Evolutionary conservation across 208 protist species (phyloP).

Genomic region (Blastocrithidia nonstop): DNA sequence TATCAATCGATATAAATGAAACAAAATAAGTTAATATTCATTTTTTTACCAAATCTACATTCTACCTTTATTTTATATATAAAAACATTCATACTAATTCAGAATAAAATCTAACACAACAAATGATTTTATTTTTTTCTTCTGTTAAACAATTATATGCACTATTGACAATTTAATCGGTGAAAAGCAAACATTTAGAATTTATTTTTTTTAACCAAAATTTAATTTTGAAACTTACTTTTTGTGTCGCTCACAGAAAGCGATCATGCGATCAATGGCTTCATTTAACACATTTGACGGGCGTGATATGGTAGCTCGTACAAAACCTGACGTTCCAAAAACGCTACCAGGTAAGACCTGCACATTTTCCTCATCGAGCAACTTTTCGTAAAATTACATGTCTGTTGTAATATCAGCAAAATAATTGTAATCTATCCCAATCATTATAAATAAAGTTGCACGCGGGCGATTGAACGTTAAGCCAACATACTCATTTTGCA

Average conservation of each 20-base stretch:
- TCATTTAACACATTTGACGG: slow-evolving; percentile 50
- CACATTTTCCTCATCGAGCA: no score
- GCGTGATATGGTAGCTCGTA: slow-evolving; percentile 74
- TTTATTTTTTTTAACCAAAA: no score
- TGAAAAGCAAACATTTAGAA: no score
- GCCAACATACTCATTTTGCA: slow-evolving; percentile 17
- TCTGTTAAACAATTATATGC: no score
- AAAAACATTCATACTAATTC: not conserved
- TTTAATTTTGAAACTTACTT: no score
- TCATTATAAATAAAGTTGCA: slow-evolving; percentile 86
- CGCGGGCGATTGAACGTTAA: slow-evolving; percentile 42
- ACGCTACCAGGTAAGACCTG: slow-evolving; percentile 77
- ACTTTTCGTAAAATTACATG: slow-evolving; percentile 67
- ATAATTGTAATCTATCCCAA: slow-evolving; percentile 53
- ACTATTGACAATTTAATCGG: no score
- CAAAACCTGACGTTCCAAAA: slow-evolving; percentile 57
- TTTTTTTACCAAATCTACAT: slow-evolving; percentile 1
- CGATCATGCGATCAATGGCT: slow-evolving; percentile 59
- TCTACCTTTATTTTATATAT: no score
- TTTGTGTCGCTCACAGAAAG: slow-evolving; percentile 48
- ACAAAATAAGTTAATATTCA: not conserved
- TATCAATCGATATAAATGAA: not conserved
- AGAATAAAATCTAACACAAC: not conserved
- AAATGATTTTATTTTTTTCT: not conserved
- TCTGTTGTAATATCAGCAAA: slow-evolving; percentile 64